Evolutionary conservation across 2,329 filamentous ascomycete species (phyloP).

Genomic region (Pseudocercospora fijiensis): DNA sequence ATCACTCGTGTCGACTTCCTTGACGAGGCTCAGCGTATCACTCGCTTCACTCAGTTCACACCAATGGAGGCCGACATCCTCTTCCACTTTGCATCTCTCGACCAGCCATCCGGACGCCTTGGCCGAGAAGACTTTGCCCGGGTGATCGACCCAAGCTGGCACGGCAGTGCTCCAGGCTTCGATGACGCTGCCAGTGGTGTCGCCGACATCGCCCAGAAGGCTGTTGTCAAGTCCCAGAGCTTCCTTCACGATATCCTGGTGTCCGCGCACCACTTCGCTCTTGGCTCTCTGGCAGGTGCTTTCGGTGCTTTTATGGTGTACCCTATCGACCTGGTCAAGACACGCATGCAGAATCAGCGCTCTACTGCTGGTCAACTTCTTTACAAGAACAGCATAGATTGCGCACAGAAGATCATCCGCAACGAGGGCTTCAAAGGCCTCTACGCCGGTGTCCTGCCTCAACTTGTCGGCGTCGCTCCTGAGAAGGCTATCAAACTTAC

Average conservation of each 20-base stretch:
- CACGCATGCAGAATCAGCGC: slow-evolving; percentile 95
- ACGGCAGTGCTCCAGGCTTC: slow-evolving; percentile 52
- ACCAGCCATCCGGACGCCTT: slow-evolving; percentile 82
- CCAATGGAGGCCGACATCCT: slow-evolving; percentile 98
- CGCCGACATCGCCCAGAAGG: slow-evolving; percentile 53
- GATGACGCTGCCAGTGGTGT: slow-evolving; percentile 46
- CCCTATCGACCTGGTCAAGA: slow-evolving; percentile 98
- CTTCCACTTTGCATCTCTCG: slow-evolving; percentile 94
- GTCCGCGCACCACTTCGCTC: slow-evolving; percentile 83
- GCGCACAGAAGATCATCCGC: slow-evolving; percentile 84
- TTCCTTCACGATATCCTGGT: slow-evolving; percentile 66
- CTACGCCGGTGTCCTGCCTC: slow-evolving; percentile 91
- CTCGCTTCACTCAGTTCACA: slow-evolving; percentile 92
- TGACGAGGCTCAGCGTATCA: slow-evolving; percentile 86
- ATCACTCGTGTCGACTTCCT: slow-evolving; percentile 93
- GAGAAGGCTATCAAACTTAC: slow-evolving; percentile 99
- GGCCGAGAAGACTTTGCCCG: slow-evolving; percentile 84
- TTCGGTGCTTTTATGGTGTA: slow-evolving; percentile 99
- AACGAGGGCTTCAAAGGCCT: slow-evolving; percentile 89
- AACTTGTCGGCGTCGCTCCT: slow-evolving; percentile 95
- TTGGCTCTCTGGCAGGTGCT: slow-evolving; percentile 87
- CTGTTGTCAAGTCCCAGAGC: slow-evolving; percentile 56
- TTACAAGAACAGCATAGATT: slow-evolving; percentile 97
- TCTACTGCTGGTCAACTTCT: slow-evolving; percentile 78
- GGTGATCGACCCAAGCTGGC: slow-evolving; percentile 92